phyloP scores from a whole-genome alignment of 805 yeast genomes.

The Candida nitratophila region DNA sequence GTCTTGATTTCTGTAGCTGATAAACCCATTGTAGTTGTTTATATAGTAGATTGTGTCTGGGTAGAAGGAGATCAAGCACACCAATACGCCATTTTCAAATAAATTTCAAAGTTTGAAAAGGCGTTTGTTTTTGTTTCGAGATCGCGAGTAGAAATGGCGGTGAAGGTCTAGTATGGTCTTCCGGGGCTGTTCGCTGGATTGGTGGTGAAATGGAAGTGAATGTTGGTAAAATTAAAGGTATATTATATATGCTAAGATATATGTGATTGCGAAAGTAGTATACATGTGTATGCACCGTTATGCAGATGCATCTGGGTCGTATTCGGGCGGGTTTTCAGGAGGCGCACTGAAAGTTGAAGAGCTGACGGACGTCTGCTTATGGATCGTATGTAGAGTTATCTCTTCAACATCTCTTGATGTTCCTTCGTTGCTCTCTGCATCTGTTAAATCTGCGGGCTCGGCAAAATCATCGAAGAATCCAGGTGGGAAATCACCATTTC shows the following conservation, averaged over 20 bases:
- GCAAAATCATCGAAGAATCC: conserved; percentile 27
- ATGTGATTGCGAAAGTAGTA: too few relatives aligned
- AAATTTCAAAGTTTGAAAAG: too few relatives aligned
- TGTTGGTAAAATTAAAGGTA: too few relatives aligned
- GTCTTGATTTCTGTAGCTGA: conserved; percentile 63
- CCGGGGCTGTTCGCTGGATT: too few relatives aligned
- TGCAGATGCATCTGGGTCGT: neutral
- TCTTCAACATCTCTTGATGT: neutral
- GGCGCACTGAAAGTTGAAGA: neutral
- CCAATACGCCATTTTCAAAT: too few relatives aligned
- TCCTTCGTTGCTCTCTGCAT: neutral
- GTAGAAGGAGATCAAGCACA: too few relatives aligned
- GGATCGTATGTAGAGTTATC: neutral
- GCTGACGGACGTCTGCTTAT: neutral
- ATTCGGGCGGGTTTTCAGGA: neutral
- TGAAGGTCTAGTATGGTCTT: too few relatives aligned
- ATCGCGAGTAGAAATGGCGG: too few relatives aligned
- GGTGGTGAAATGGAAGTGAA: too few relatives aligned
- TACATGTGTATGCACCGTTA: neutral
- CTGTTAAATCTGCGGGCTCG: neutral
- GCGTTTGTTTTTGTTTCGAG: too few relatives aligned
- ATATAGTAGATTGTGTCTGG: neutral
- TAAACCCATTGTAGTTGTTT: conserved; percentile 50
- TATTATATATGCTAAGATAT: too few relatives aligned
- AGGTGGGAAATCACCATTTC: conserved; percentile 45